Percentiles rank a stretch among this genome's conserved stretches.
Evolutionary conservation across 768 basidiomycete genomes (phyloP).

Genomic region (Rhodosporidiobolus odoratus): DNA sequence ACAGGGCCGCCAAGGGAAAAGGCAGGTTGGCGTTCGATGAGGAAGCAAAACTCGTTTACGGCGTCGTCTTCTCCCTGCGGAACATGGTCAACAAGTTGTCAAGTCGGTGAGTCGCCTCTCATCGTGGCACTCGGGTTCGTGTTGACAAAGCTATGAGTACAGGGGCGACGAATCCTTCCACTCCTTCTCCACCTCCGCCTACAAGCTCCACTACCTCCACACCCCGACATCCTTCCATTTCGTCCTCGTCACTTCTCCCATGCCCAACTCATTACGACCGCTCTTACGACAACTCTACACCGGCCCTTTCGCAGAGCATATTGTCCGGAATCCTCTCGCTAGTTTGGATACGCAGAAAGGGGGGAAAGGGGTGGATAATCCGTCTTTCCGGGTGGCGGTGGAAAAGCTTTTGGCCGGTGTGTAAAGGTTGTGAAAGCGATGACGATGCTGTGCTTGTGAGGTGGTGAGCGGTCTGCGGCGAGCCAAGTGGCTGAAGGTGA

Average conservation of each 20-base stretch:
- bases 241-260: conserved; percentile 70
- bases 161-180: conserved; percentile 86
- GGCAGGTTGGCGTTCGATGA: conserved; percentile 85
- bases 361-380: conserved; percentile 83
- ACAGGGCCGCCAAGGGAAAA: conserved; percentile 44
- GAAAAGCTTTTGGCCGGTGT: conserved; percentile 58
- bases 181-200: conserved; percentile 81
- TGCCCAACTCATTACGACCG: conserved; percentile 54
- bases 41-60: conserved; percentile 94
- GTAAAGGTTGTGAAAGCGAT: background rate
- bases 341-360: conserved; percentile 63
- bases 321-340: conserved; percentile 81
- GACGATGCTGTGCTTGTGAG: too few relatives aligned
- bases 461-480: too few relatives aligned
- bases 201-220: conserved; percentile 89
- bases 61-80: conserved; percentile 79
- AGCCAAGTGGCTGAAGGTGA: too few relatives aligned
- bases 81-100: conserved; percentile 95
- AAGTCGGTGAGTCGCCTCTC: conserved; percentile 56
- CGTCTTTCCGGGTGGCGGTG: conserved; percentile 74
- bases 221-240: conserved; percentile 91
- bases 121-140: background rate
- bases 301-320: conserved; percentile 90
- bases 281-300: conserved; percentile 80
- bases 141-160: background rate